phyloP scores from a whole-genome alignment of 495 filamentous ascomycete genomes.

The Clavariopsis aquatica region DNA sequence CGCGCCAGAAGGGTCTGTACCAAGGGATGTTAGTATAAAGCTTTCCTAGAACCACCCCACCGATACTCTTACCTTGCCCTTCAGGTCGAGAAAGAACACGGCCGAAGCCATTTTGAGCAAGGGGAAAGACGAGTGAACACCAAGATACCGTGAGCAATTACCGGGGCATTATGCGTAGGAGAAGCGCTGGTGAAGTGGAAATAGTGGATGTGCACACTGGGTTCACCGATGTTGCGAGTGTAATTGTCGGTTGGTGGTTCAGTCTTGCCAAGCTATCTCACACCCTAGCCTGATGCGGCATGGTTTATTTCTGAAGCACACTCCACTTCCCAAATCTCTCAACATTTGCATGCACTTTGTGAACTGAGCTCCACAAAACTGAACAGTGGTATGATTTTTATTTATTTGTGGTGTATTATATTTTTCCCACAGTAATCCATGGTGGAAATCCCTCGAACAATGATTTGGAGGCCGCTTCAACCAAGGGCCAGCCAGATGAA shows the following conservation, averaged over 20 bases:
- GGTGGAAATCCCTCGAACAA: too few species aligned
- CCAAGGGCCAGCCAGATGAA: too few species aligned
- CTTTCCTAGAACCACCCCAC: neutral
- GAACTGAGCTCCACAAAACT: too few species aligned
- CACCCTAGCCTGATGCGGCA: neutral
- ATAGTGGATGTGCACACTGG: neutral
- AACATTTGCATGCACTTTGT: too few species aligned
- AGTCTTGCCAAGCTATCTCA: neutral
- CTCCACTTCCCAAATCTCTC: neutral
- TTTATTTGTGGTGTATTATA: too few species aligned
- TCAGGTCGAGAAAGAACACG: slow-evolving; percentile 97
- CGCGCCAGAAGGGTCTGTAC: slow-evolving; percentile 90
- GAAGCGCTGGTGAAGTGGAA: neutral
- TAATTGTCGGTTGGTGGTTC: neutral
- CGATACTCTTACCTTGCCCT: slow-evolving; percentile 82
- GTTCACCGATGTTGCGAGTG: neutral
- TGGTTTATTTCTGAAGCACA: neutral
- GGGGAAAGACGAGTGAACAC: neutral
- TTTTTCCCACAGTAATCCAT: too few species aligned
- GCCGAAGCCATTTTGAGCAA: slow-evolving; percentile 84
- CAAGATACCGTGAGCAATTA: neutral
- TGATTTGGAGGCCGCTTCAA: too few species aligned
- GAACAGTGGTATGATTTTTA: too few species aligned
- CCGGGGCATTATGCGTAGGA: slow-evolving; percentile 17
- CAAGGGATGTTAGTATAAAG: slow-evolving; percentile 44